Base-by-base conservation (phyloP, 192 early-diverging fungal genomes). In the Gonapodya prolifera region DNA sequence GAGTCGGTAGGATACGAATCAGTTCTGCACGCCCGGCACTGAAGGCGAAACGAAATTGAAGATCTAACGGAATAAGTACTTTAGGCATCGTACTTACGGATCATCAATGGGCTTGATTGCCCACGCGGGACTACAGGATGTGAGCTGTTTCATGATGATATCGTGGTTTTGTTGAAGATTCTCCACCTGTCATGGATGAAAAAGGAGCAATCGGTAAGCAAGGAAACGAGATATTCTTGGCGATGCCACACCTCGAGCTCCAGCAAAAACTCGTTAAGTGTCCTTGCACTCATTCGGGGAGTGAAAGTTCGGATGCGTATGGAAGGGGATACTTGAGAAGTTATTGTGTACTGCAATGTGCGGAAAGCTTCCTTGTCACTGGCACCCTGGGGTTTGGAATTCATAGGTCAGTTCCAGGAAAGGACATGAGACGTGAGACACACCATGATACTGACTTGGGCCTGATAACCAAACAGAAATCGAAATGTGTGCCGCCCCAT, bases 261-360 rank as follows among this genome's bases (percentile, higher is more conserved):
- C 32, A 99, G 86, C 32, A 97, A 90, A 76, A 94, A 96, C 79
- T 97, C 95, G 80, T 91, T 88, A 2, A 94, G 83, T 13, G 81
- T 84, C n/a, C 81, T 85, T 29, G 88, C 83, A 76, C 94, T n/a
- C n/a, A n/a, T 94, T 1, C 94, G 93, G 31, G 95, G 82, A 2
- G 96, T 95, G 82, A 99, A 97, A 0, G 96, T 94, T 79, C 95
- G 96, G 81, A 99, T 94, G 70, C 94, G 89, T 23, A 99, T 84
- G 1, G 95, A 96, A 2, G 95, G 94, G 35, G 87, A 81, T 0
- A 99, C 95, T 28, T 93, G 86, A 8, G 87, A 80, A 0, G 80
- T 34, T 1, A 89, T 35, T 31, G 86, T 83, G 83, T 89, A 88
- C 2, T 88, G 86, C 30, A 94, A 81, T 33, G 86, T 92, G 18